Conservation (phyloP, 1,139 yeast species). For the Yamadazyma kanchanaburiensis region DNA sequence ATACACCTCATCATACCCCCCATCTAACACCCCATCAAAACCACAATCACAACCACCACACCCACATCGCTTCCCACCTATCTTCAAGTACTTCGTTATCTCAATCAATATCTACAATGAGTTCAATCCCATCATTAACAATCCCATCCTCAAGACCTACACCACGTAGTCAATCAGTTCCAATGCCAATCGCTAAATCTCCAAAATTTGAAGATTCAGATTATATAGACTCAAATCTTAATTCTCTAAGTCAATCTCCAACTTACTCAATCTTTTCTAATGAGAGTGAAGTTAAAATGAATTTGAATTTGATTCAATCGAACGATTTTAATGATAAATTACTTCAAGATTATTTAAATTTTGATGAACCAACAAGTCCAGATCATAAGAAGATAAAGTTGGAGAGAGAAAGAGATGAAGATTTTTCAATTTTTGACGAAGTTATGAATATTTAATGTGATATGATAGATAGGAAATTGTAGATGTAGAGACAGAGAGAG, state of each 20-base stretch:
- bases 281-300: slow-evolving; percentile 17
- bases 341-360: slow-evolving; percentile 20
- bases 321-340: slow-evolving; percentile 12
- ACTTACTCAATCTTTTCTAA: slow-evolving; percentile 29
- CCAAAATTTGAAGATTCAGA: slow-evolving; percentile 9
- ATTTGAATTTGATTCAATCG: slow-evolving; percentile 13
- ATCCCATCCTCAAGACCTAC: too few species aligned
- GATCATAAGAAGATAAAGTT: slow-evolving; percentile 4
- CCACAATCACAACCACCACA: neutral
- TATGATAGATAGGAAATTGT: neutral
- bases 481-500: too few species aligned
- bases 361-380: slow-evolving; percentile 4
- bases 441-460: slow-evolving; percentile 6
- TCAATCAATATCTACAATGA: too few species aligned
- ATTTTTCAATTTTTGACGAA: slow-evolving; percentile 8
- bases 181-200: too few species aligned
- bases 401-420: slow-evolving; percentile 3
- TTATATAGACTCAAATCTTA: slow-evolving; percentile 11
- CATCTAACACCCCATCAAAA: neutral
- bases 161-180: too few species aligned
- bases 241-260: slow-evolving; percentile 27
- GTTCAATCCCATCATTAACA: too few species aligned
- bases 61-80: neutral
- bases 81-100: too few species aligned
- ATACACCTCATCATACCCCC: too few species aligned